Evolutionary conservation across 768 basidiomycete genomes (phyloP), one percentile per base, ranked within the genome.

Genomic region (Leucosporidium creatinivorum): DNA sequence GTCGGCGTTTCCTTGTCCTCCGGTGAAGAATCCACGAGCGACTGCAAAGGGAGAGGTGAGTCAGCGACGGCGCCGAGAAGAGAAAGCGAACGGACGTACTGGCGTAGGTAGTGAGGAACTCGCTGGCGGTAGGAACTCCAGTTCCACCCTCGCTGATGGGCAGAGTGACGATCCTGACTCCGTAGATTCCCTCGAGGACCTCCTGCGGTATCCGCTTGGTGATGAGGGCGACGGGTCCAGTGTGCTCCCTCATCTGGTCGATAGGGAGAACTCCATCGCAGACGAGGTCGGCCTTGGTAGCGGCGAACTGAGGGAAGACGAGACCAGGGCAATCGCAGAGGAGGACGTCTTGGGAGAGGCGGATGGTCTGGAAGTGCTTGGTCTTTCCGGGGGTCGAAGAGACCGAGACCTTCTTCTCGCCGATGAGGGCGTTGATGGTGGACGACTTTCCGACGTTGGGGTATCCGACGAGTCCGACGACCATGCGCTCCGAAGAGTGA

Each of bases 361-460:
- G 86, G 73, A 97, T 93, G 0, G 96, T 98, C 79, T 99, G 96
- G 80, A 98, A 97, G 79, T 99, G 94, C 77, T 99, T 99, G 19
- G 96, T 99, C 80, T 98, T 90, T 69, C 96, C 96, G 0, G 96
- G 96, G 0, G 96, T 99, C 0, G 94, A 87, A 6, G 94, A 98
- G 31, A 99, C 96, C 76, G 92, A 96, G 70, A 99, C 96, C 83
- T 90, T 92, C 81, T 96, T 94, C 77, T 92, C 69, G 48, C 94
- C 96, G 8, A 99, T 82, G 10, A 99, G 83, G 9, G 94, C 89
- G 77, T 99, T 99, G 75, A 99, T 93, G 8, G 96, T 93, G 68
- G 91, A 93, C 0, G 94, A 98, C 79, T 99, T 99, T 21, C 96
- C 96, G 28, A 97, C 94, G 75, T 99, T 99, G 0, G 96, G 96